Evolutionary conservation across 2,329 filamentous ascomycete species (phyloP).

Genomic region (Cordyceps farinosa): DNA sequence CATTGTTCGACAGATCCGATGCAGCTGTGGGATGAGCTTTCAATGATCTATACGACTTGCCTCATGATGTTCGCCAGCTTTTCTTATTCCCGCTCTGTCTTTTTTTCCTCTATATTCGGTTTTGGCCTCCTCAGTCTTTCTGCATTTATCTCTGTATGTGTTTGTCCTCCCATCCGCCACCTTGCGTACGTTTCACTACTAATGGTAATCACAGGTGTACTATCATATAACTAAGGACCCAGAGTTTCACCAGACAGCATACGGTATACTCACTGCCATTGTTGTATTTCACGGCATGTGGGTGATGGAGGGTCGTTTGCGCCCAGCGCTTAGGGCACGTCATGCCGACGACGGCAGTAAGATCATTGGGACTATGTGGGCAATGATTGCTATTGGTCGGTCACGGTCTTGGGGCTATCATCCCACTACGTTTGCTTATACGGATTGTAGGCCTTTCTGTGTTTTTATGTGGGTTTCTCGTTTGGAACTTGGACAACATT

Average conservation of each 20-base stretch:
- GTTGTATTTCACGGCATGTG: constrained; percentile 72
- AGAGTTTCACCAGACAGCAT: constrained; percentile 77
- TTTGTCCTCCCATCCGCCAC: not conserved
- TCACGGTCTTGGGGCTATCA: not conserved
- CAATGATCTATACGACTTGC: constrained; percentile 59
- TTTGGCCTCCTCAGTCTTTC: constrained; percentile 52
- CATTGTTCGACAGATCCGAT: constrained; percentile 45
- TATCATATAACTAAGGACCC: constrained; percentile 83
- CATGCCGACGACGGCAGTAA: constrained; percentile 47
- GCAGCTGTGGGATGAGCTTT: constrained; percentile 58
- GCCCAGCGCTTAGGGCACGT: constrained; percentile 44
- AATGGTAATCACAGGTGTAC: constrained; percentile 33
- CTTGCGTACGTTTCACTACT: not conserved
- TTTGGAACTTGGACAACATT: constrained; percentile 79
- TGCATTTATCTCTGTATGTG: constrained; percentile 64
- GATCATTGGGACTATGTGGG: constrained; percentile 65
- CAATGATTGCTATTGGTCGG: constrained; percentile 58
- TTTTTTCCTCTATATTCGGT: constrained; percentile 52
- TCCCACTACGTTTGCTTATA: not conserved
- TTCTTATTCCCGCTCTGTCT: constrained; percentile 58
- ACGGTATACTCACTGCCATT: constrained; percentile 65
- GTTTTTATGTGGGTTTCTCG: constrained; percentile 70
- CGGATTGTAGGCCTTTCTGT: constrained; percentile 44
- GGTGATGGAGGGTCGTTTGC: constrained; percentile 58
- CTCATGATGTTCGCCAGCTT: constrained; percentile 65